Percentiles rank a stretch among this genome's conserved stretches.
Conservation (phyloP, 306 rosid species). For the Prunus armeniaca region DNA sequence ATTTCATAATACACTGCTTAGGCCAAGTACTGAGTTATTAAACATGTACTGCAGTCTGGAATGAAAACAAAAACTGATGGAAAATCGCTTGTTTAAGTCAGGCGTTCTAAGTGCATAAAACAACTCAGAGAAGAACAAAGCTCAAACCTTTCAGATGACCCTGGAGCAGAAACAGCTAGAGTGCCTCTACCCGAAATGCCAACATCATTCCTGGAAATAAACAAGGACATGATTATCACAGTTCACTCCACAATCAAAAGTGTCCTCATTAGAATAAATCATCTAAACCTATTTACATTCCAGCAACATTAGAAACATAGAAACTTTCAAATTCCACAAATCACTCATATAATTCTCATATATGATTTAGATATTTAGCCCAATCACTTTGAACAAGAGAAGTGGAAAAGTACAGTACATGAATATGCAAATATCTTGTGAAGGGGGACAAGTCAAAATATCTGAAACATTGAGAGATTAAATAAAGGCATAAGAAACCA, state of each 20-base stretch:
- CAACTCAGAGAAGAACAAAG: conserved; percentile 12
- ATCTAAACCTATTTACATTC: neutral
- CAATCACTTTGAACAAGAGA: neutral
- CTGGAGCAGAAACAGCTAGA: conserved; percentile 48
- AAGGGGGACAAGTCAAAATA: neutral
- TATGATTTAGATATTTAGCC: neutral
- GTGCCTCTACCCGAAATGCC: conserved; percentile 61
- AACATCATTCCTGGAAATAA: conserved; percentile 52
- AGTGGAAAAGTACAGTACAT: neutral
- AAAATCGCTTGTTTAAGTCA: neutral
- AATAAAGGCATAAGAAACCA: neutral
- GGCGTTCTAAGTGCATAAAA: neutral
- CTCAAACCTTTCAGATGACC: conserved; percentile 81
- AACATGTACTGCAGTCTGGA: neutral
- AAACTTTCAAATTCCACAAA: neutral
- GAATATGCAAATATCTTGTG: neutral
- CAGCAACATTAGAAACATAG: neutral
- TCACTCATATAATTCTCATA: neutral
- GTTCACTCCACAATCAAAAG: conserved; percentile 13
- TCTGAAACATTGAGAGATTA: neutral
- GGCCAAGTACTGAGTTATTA: neutral
- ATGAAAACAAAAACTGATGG: conserved; percentile 4
- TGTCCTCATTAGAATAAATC: neutral
- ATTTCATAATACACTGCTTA: conserved; percentile 7
- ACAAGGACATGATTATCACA: conserved; percentile 22